A percentile compares a stretch with the other conserved stretches of the same genome.
Evolutionary conservation across 2,329 filamentous ascomycete genomes (phyloP).

Genomic region (Sclerotinia subarctica): DNA sequence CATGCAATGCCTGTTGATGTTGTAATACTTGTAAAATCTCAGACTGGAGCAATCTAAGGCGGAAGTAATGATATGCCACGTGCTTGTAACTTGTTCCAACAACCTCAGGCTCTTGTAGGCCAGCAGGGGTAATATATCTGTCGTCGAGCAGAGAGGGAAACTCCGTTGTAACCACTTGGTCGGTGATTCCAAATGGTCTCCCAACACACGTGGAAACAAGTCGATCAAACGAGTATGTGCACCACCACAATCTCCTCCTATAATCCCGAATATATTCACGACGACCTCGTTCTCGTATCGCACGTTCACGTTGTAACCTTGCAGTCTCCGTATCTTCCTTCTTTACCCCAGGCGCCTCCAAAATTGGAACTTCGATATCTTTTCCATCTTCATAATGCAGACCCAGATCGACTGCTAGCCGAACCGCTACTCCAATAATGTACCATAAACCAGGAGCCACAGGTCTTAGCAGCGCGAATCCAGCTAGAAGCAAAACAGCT

Average conservation of each 20-base stretch:
- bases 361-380: slow-evolving; percentile 57
- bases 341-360: slow-evolving; percentile 42
- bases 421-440: slow-evolving; percentile 89
- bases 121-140: slow-evolving; percentile 76
- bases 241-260: slow-evolving; percentile 90
- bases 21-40: slow-evolving; percentile 94
- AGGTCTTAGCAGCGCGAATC: slow-evolving; percentile 85
- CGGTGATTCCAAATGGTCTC: slow-evolving; percentile 89
- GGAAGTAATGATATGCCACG: slow-evolving; percentile 89
- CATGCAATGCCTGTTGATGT: slow-evolving; percentile 82
- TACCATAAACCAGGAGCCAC: slow-evolving; percentile 96
- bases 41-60: slow-evolving; percentile 82
- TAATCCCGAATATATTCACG: slow-evolving; percentile 84
- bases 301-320: slow-evolving; percentile 39
- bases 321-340: slow-evolving; percentile 36
- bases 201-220: slow-evolving; percentile 93
- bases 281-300: slow-evolving; percentile 56
- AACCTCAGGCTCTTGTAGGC: slow-evolving; percentile 63
- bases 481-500: slow-evolving; percentile 84
- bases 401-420: slow-evolving; percentile 85
- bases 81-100: slow-evolving; percentile 79
- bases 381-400: slow-evolving; percentile 88
- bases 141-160: slow-evolving; percentile 89
- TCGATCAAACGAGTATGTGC: slow-evolving; percentile 91
- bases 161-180: slow-evolving; percentile 92